Evolutionary conservation across 23 red algal genomes (phyloP).

Genomic region (Chondrus crispus): DNA sequence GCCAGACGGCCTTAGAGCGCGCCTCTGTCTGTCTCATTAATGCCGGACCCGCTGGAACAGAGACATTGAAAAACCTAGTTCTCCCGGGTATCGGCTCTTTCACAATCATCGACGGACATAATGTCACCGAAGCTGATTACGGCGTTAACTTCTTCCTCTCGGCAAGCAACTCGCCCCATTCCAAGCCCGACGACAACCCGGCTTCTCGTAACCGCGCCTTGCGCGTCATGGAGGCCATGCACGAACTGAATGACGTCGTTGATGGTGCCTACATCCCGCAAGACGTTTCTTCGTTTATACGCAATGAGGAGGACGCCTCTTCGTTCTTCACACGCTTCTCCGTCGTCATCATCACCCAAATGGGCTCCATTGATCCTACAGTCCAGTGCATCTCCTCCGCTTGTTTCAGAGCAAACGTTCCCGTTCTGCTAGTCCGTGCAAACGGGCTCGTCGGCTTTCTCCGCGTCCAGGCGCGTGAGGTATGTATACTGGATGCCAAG

Average conservation of each 20-base stretch:
- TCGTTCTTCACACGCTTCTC: constrained; percentile 60
- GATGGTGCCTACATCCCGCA: constrained; percentile 3
- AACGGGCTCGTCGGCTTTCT: constrained; percentile 78
- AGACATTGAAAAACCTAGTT: constrained; percentile 90
- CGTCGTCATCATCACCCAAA: constrained; percentile 69
- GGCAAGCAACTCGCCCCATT: neutral
- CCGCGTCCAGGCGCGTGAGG: constrained; percentile 61
- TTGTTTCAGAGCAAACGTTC: constrained; percentile 63
- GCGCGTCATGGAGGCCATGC: constrained; percentile 11
- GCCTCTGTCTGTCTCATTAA: constrained; percentile 74
- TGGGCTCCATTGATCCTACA: constrained; percentile 17
- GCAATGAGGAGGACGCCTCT: constrained; percentile 3
- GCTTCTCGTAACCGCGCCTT: constrained; percentile 35
- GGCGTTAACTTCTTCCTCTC: constrained; percentile 84
- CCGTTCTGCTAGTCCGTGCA: constrained; percentile 59
- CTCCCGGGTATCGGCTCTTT: constrained; percentile 82
- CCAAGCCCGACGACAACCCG: neutral
- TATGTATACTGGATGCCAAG: constrained; percentile 53
- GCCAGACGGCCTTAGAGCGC: constrained; percentile 64
- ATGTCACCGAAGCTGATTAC: constrained; percentile 3
- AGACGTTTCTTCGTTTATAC: constrained; percentile 19
- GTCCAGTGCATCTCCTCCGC: constrained; percentile 37
- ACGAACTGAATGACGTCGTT: constrained; percentile 60
- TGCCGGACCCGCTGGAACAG: constrained; percentile 69
- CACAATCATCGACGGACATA: constrained; percentile 64